Percentiles rank a stretch among this genome's conserved stretches.
These are phyloP conservation scores for Mycena sp. DNA, from an alignment of 1,284 basidiomycete species.

Conservation along the genomic window DNA sequence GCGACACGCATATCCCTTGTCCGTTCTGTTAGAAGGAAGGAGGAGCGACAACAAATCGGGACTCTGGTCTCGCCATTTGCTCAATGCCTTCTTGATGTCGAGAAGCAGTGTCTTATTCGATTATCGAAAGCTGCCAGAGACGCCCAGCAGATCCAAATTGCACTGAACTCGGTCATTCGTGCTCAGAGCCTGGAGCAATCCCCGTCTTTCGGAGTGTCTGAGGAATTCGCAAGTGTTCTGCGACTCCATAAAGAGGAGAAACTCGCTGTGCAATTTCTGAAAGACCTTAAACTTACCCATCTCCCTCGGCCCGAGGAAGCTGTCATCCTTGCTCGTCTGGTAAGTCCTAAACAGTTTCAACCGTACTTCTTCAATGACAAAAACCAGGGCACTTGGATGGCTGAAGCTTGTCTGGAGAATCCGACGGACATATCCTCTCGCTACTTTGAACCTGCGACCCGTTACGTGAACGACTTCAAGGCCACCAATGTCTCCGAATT, in stretches of 20 bases:
- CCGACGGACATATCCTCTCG: slow-evolving; percentile 77
- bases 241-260: slow-evolving; percentile 91
- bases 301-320: slow-evolving; percentile 47
- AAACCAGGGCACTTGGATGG: slow-evolving; percentile 86
- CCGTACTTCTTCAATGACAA: too few species aligned
- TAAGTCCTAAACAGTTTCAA: slow-evolving; percentile 45
- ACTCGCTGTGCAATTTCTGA: slow-evolving; percentile 82
- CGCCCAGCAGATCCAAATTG: slow-evolving; percentile 79
- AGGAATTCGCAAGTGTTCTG: slow-evolving; percentile 90
- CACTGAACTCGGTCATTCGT: slow-evolving; percentile 85
- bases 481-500: slow-evolving; percentile 28
- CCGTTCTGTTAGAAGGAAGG: slow-evolving; percentile 70
- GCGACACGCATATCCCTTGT: slow-evolving; percentile 88
- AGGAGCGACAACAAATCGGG: slow-evolving; percentile 79
- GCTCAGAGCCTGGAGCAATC: slow-evolving; percentile 71
- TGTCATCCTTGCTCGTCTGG: slow-evolving; percentile 66
- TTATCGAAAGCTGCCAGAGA: slow-evolving; percentile 82
- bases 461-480: slow-evolving; percentile 45
- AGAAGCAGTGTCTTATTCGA: slow-evolving; percentile 76
- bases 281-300: slow-evolving; percentile 51
- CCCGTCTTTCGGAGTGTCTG: slow-evolving; percentile 64
- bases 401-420: slow-evolving; percentile 86
- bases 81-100: slow-evolving; percentile 63
- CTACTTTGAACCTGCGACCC: slow-evolving; percentile 77
- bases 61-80: slow-evolving; percentile 66